Base-by-base conservation (phyloP, 371 early-diverging fungal genomes). In the Zopfochytrium polystomum region DNA sequence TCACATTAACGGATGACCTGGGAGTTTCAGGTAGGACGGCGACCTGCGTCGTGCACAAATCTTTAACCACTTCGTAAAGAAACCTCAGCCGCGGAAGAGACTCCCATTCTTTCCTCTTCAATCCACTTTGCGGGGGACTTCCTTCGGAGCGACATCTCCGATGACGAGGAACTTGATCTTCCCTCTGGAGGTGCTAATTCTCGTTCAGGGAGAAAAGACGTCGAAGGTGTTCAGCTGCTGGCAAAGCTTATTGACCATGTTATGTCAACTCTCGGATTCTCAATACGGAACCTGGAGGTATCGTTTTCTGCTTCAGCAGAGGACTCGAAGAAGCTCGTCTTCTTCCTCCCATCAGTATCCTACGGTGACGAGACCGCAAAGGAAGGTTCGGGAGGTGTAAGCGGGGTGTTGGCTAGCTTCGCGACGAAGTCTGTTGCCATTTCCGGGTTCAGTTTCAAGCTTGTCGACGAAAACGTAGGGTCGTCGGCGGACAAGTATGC, bases 41-140 rank as follows among this genome's bases (percentile, higher is more conserved):
- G n/a, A n/a, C n/a, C n/a, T n/a, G n/a, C n/a, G n/a, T n/a, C n/a
- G n/a, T n/a, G n/a, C n/a, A n/a, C n/a, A n/a, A n/a, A n/a, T n/a
- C n/a, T n/a, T n/a, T n/a, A n/a, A n/a, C n/a, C n/a, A n/a, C n/a
- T n/a, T n/a, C n/a, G n/a, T n/a, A n/a, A n/a, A n/a, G n/a, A n/a
- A n/a, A n/a, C n/a, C n/a, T n/a, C n/a, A n/a, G n/a, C n/a, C 11
- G n/a, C 13, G 11, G 42, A 42, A 42, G 42, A 42, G n/a, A 42
- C 42, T 11, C 86, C 85, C 25, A 78, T 90, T 42, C 64, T 91
- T 63, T 85, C 90, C 0, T 88, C 90, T n/a, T 91, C 92, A 0
- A 72, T 91, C 15, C 89, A 87, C 64, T 86, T 93, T 58, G 94
- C 94, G 9, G 92, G 86, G 31, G 90, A 89, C 69, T 92, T 93